Conservation (phyloP, 768 basidiomycete genomes). For the Pleurotus tuoliensis region DNA sequence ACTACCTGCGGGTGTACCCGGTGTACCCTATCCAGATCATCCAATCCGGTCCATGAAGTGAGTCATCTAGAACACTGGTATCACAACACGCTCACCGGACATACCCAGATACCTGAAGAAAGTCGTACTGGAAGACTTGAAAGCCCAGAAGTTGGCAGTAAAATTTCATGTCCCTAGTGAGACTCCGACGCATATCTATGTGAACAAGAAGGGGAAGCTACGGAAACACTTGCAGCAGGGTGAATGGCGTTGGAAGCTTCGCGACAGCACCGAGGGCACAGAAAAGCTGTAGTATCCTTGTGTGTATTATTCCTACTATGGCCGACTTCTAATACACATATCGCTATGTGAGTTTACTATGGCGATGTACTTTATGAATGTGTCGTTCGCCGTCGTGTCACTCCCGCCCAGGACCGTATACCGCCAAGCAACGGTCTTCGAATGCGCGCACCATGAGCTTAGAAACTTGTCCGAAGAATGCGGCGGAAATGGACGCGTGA, state of each 20-base stretch:
- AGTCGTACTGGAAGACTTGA: conserved; percentile 13
- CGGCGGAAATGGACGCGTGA: conserved; percentile 76
- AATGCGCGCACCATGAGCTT: conserved; percentile 91
- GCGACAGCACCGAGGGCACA: not conserved
- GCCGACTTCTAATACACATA: no score
- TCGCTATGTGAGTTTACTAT: no score
- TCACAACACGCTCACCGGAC: not conserved
- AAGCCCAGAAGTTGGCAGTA: not conserved
- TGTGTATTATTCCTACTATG: no score
- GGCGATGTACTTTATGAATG: no score
- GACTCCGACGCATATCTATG: not conserved
- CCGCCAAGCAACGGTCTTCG: conserved; percentile 71
- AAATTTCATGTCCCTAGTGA: not conserved
- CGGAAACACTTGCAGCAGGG: not conserved
- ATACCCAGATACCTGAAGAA: conserved; percentile 15
- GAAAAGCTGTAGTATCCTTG: no score
- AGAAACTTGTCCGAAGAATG: conserved; percentile 85
- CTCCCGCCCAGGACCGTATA: conserved; percentile 54
- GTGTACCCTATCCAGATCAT: conserved; percentile 6
- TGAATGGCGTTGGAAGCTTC: conserved; percentile 5
- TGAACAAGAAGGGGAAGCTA: conserved; percentile 6
- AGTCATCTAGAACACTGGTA: not conserved
- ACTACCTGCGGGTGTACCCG: not conserved
- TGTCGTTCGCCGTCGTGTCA: conserved; percentile 5
- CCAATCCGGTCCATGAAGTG: conserved; percentile 16